Base-by-base conservation (phyloP, 352 stramenopile species). In the Globisporangium splendens region DNA sequence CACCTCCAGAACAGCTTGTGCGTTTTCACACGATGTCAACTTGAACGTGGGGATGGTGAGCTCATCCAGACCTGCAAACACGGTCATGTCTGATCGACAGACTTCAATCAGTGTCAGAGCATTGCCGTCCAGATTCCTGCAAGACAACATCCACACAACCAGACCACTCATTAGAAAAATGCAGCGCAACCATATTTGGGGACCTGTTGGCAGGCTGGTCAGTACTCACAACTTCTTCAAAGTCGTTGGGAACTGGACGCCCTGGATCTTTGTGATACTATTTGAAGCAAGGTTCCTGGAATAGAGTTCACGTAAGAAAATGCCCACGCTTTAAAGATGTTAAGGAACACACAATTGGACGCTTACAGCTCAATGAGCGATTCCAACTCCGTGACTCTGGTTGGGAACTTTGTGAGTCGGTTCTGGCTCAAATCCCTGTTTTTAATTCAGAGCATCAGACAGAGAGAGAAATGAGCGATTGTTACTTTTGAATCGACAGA, bases 391-490 rank as follows among this genome's bases (percentile, higher is more conserved):
- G 77, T 72, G 14, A 91, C 64, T 39, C 73, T 59, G 0, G 65
- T 57, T 4, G 81, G 81, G 8, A 89, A 75, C 6, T 15, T 56
- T n/a, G 67, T 77, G 7, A 91, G 54, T 18, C 70, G 46, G 54
- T 91, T 91, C 24, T 66, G 61, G 61, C 75, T 88, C 55, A 89
- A 38, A 42, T 91, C 79, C 4, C 80, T 90, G 38, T 14, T 24
- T 3, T 28, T 13, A 46, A 14, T 50, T 7, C 44, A 49, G 28
- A 56, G n/a, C n/a, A 61, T 53, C n/a, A 17, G 20, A 42, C 8
- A 47, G 47, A 49, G 13, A 61, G 21, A 47, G 38, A 3, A 15
- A 20, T 21, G 22, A 44, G 15, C 3, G 5, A 21, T 46, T 8
- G 39, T 33, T 24, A 18, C 18, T 38, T 8, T 31, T 8, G 15